Percentiles rank a stretch among this genome's conserved stretches.
Evolutionary conservation across 208 protist genomes (phyloP).

Genomic region (Crithidia expoeki): DNA sequence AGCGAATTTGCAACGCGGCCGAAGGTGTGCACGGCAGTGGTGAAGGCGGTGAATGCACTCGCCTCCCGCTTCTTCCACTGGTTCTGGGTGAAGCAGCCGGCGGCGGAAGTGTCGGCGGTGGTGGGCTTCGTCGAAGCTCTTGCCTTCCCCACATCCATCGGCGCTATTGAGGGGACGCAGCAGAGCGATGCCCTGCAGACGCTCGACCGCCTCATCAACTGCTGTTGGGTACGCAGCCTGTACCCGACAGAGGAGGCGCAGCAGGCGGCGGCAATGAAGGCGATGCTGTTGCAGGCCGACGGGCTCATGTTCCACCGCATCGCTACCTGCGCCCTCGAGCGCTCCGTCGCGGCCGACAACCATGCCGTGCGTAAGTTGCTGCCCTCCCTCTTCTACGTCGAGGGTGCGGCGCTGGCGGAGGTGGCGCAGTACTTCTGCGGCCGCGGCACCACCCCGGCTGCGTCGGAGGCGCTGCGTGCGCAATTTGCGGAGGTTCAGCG

Average conservation of each 20-base stretch:
- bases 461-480: constrained; percentile 24
- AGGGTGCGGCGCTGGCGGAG: constrained; percentile 28
- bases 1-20: constrained; percentile 38
- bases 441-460: constrained; percentile 20
- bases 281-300: constrained; percentile 28
- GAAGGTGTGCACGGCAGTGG: constrained; percentile 40
- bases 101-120: constrained; percentile 40
- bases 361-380: constrained; percentile 36
- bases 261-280: constrained; percentile 29
- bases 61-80: constrained; percentile 47
- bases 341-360: constrained; percentile 28
- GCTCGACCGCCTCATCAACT: constrained; percentile 36
- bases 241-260: constrained; percentile 25
- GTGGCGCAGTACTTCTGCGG: constrained; percentile 42
- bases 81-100: constrained; percentile 42
- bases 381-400: constrained; percentile 33
- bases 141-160: constrained; percentile 38
- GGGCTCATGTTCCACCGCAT: constrained; percentile 40
- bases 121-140: constrained; percentile 51
- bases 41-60: constrained; percentile 44
- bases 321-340: constrained; percentile 43
- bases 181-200: constrained; percentile 32
- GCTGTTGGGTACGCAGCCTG: constrained; percentile 30
- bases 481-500: constrained; percentile 37
- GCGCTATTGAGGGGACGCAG: constrained; percentile 24